Evolutionary conservation across 2,329 filamentous ascomycete species (phyloP), one percentile per base, ranked within the genome.

Genomic region (Apiospora phragmitis): DNA sequence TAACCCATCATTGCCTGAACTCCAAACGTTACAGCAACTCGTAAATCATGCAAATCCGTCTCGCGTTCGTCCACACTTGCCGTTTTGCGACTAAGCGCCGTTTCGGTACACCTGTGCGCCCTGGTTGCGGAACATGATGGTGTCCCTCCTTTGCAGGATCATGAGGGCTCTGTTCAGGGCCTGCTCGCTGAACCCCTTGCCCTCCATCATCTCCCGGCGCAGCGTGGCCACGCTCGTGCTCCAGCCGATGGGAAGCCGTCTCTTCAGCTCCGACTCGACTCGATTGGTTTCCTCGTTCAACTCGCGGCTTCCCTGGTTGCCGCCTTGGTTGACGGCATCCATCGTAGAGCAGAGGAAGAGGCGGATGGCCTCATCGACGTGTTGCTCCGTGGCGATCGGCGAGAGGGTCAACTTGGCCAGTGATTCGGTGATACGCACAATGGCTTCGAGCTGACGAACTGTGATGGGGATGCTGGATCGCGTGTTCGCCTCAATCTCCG

Each of bases 391-490:
- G 2, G 95, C 96, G 55, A 98, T 87, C 4, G 95, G 92, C 0
- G 93, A 94, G 11, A 99, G 88, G 0, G 92, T 91, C 59, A 99
- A 86, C 81, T 99, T 99, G 70, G 96, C 96, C 2, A 99, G 89
- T 0, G 96, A 94, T 81, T 99, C 96, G 3, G 95, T 97, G 78
- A 99, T 98, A 80, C 96, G 95, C 73, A 98, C 93, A 75, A 99
- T 97, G 77, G 95, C 95, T 82, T 99, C 96, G 7, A 99, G 89
- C 80, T 99, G 96, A 80, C 96, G 94, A 68, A 99, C 93, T 0
- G 96, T 99, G 81, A 99, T 99, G 68, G 96, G 96, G 77, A 99
- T 98, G 26, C 93, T 96, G 8, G 94, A 97, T 24, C 96, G 92
- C 51, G 93, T 88, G 81, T 98, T 97, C 73, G 95, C 92, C 77